phyloP scores from a whole-genome alignment of 2,329 filamentous ascomycete genomes.

The Metarhizium guizhouense region DNA sequence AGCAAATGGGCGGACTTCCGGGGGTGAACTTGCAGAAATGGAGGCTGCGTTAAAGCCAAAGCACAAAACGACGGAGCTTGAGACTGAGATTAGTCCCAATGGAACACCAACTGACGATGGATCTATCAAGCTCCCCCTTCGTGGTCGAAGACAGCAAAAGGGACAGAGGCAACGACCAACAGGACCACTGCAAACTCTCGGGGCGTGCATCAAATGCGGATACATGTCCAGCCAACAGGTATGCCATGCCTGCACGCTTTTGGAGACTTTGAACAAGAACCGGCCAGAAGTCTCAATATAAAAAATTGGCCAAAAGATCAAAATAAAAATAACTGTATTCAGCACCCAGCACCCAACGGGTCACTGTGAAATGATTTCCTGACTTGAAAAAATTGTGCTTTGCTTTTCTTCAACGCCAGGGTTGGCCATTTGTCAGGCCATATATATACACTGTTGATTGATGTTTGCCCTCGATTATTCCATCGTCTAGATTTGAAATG shows the following conservation, averaged over 20 bases:
- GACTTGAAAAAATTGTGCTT: background rate
- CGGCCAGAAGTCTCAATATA: constrained; percentile 49
- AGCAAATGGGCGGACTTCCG: constrained; percentile 52
- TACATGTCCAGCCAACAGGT: constrained; percentile 92
- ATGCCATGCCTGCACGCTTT: constrained; percentile 85
- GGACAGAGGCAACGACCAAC: constrained; percentile 13
- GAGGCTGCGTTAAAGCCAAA: constrained; percentile 41
- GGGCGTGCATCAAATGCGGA: constrained; percentile 78
- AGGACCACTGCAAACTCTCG: constrained; percentile 60
- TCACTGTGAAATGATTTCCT: background rate
- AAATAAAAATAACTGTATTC: background rate
- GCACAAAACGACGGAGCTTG: constrained; percentile 13
- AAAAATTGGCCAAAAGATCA: constrained; percentile 4
- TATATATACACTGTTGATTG: constrained; percentile 10
- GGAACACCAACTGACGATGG: constrained; percentile 14
- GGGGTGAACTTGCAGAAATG: constrained; percentile 74
- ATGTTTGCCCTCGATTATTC: background rate
- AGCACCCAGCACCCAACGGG: background rate
- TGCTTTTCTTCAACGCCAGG: background rate
- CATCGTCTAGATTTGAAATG: background rate
- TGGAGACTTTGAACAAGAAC: constrained; percentile 86
- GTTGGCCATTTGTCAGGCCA: background rate
- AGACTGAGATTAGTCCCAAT: constrained; percentile 23
- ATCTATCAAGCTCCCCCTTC: constrained; percentile 25
- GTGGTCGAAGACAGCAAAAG: constrained; percentile 16